Conservation (phyloP, 768 basidiomycete genomes). For the Cyathus striatus region DNA sequence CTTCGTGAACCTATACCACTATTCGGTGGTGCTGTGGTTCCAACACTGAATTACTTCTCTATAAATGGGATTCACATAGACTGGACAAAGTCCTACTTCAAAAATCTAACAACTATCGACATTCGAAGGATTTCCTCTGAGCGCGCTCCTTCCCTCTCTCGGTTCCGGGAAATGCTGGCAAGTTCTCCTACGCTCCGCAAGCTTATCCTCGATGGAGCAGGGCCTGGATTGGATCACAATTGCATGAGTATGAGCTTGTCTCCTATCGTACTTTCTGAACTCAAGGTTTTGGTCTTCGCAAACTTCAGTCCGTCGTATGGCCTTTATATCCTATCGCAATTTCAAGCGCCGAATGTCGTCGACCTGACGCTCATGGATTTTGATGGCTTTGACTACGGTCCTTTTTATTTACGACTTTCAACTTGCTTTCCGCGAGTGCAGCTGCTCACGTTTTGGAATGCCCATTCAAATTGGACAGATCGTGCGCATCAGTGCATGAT, state of each 20-base stretch:
- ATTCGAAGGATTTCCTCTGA: conserved; percentile 56
- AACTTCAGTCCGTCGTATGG: conserved; percentile 48
- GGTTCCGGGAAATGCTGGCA: conserved; percentile 49
- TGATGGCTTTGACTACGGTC: conserved; percentile 43
- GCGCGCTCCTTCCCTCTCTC: conserved; percentile 39
- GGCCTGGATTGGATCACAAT: conserved; percentile 35
- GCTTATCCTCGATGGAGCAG: conserved; percentile 59
- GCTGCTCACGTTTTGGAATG: conserved; percentile 46
- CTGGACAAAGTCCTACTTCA: conserved; percentile 44
- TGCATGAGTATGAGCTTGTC: conserved; percentile 8
- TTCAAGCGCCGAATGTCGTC: conserved; percentile 52
- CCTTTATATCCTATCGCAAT: conserved; percentile 37
- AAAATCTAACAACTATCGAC: conserved; percentile 60
- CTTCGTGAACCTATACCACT: conserved; percentile 30
- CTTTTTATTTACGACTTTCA: conserved; percentile 41
- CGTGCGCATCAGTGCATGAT: conserved; percentile 26
- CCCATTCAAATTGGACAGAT: conserved; percentile 7
- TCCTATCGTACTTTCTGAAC: conserved; percentile 42
- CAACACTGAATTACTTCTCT: conserved; percentile 43
- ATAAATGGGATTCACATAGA: conserved; percentile 59
- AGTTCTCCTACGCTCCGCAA: conserved; percentile 46
- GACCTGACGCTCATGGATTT: conserved; percentile 57
- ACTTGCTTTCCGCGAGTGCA: conserved; percentile 46
- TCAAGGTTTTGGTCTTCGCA: conserved; percentile 52
- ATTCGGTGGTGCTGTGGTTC: conserved; percentile 45